A percentile compares a stretch with the other conserved stretches of the same genome.
Conservation (phyloP, 2,329 filamentous ascomycete genomes). For the Septoria linicola region DNA sequence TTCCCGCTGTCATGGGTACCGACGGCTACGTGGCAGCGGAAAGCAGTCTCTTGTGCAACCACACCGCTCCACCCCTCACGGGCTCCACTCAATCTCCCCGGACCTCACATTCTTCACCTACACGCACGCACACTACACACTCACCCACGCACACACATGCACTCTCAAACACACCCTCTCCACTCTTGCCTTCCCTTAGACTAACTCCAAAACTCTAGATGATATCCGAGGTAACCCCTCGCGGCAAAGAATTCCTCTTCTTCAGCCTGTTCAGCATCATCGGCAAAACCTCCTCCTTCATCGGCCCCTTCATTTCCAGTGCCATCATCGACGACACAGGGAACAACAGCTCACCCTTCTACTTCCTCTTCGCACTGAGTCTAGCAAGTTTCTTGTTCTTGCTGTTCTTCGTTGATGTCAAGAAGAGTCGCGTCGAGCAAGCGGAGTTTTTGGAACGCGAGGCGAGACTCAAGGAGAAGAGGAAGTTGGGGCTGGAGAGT, state of each 20-base stretch:
- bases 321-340: slow-evolving; percentile 66
- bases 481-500: slow-evolving; percentile 12
- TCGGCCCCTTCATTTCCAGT: slow-evolving; percentile 66
- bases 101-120: too few species aligned
- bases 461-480: slow-evolving; percentile 28
- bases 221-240: slow-evolving; percentile 67
- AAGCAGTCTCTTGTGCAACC: too few species aligned
- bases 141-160: background rate
- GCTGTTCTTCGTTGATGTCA: slow-evolving; percentile 58
- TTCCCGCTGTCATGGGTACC: slow-evolving; percentile 10
- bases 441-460: slow-evolving; percentile 52
- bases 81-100: too few species aligned
- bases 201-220: slow-evolving; percentile 41
- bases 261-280: slow-evolving; percentile 69
- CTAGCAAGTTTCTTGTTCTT: slow-evolving; percentile 55
- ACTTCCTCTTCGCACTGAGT: slow-evolving; percentile 62
- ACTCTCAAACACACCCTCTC: background rate
- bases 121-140: too few species aligned
- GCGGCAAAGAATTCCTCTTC: slow-evolving; percentile 68
- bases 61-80: too few species aligned
- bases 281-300: slow-evolving; percentile 67
- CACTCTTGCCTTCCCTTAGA: background rate
- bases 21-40: too few species aligned
- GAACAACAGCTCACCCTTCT: slow-evolving; percentile 63
- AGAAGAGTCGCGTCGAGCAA: slow-evolving; percentile 61